phyloP scores from a whole-genome alignment of 768 basidiomycete species.

The Tulasnella sp. region DNA sequence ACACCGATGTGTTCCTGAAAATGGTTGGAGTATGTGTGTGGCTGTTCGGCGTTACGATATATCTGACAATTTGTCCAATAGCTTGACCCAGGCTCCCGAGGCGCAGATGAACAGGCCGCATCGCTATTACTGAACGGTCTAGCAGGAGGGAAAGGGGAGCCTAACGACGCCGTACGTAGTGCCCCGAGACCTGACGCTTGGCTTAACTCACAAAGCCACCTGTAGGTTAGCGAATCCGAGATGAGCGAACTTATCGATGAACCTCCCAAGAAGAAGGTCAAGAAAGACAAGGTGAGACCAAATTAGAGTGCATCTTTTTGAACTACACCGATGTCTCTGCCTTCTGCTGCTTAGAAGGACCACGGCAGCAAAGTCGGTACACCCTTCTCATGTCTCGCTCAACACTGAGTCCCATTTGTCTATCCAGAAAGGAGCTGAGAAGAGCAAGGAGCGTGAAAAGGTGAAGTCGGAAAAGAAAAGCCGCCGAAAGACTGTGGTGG shows the following conservation, averaged over 20 bases:
- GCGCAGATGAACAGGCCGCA: slow-evolving; percentile 9
- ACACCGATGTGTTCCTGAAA: slow-evolving; percentile 1
- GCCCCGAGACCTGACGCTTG: not conserved
- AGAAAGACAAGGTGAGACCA: not conserved
- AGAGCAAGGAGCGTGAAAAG: too few species aligned
- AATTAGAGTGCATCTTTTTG: slow-evolving; percentile 14
- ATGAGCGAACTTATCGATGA: slow-evolving; percentile 50
- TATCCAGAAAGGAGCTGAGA: too few species aligned
- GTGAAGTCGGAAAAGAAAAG: too few species aligned
- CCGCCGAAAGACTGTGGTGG: too few species aligned
- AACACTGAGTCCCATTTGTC: too few species aligned
- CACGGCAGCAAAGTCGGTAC: too few species aligned
- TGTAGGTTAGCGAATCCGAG: slow-evolving; percentile 43
- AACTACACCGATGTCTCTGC: not conserved
- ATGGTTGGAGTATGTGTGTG: slow-evolving; percentile 9
- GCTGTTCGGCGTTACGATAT: not conserved
- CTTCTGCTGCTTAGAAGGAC: too few species aligned
- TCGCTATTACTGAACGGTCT: not conserved
- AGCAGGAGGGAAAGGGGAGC: not conserved
- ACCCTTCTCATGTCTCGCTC: too few species aligned
- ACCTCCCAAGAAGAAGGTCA: slow-evolving; percentile 33
- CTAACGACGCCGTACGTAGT: not conserved
- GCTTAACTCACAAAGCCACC: not conserved
- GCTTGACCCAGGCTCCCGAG: slow-evolving; percentile 9
- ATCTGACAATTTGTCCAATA: not conserved